Base-by-base conservation (phyloP, 2,329 filamentous ascomycete genomes). In the Stemphylium lycopersici region DNA sequence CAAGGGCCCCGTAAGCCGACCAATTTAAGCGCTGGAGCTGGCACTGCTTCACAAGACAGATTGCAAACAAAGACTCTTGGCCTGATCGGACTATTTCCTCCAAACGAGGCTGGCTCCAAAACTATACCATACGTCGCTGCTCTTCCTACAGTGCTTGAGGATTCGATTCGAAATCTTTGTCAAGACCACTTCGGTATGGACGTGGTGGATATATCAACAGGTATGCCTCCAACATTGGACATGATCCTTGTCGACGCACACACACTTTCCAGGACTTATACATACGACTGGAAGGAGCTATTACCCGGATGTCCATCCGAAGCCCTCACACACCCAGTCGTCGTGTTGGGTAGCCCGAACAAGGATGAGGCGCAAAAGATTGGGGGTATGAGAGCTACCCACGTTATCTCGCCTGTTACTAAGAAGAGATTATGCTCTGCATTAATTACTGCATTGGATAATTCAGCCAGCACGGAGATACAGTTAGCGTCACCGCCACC, bases 81-180 rank as follows among this genome's bases (percentile, higher is more conserved):
- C 16, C 32, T 55, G 16, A 22, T 51, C 10, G 46, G 52, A 16
- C 20, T 55, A 2, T 29, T 8, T 29, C 11, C 26, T 29, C 26
- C 26, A 29, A 29, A 29, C 8, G 26, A 29, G 8, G 3, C 26
- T 3, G 26, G 3, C 2, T 7, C 26, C 26, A 29, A 11, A 11
- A 11, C 26, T 11, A 5, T 10, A 11, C 26, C 26, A 29, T 2
- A 29, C 3, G 38, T 53, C 10, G 45, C 46, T 38, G 13, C 48
- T 18, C 48, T 33, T 18, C 40, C 48, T 12, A n/a, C 22, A 24
- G 20, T 42, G 11, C 53, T 56, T 3, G 37, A 48, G 20, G 42
- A 31, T 16, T 52, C 47, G 4, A 36, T 56, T 20, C 48, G 38
- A 6, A 56, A 52, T 10, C 52, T 56, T n/a, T 56, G 53, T 24